These are phyloP conservation scores for Wickerhamomyces queroliae DNA, from an alignment of 805 yeast genomes.

Conservation along the genomic window DNA sequence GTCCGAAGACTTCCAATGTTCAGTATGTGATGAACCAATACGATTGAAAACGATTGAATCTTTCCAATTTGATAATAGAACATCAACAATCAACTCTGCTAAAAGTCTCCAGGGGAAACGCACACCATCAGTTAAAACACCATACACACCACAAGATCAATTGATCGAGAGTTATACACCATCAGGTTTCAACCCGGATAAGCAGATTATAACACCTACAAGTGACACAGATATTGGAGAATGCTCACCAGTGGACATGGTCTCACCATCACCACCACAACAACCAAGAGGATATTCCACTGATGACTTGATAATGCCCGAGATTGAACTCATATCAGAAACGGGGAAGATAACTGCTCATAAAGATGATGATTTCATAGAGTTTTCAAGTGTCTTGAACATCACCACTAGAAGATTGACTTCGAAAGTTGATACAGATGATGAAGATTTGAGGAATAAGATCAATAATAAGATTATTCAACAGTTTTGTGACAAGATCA, in stretches of 20 bases:
- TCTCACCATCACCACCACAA: not conserved
- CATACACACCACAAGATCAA: not conserved
- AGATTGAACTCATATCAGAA: not conserved
- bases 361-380: not conserved
- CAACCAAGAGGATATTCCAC: not conserved
- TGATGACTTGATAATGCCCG: not conserved
- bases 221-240: no score
- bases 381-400: not conserved
- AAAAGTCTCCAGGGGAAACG: no score
- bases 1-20: conserved; percentile 17
- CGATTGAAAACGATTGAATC: conserved; percentile 36
- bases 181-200: not conserved
- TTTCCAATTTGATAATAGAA: conserved; percentile 31
- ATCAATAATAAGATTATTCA: not conserved
- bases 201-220: no score
- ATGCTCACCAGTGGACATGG: no score
- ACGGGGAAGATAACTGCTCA: not conserved
- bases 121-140: no score
- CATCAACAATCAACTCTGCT: no score
- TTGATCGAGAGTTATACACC: not conserved
- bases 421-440: not conserved
- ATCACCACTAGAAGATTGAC: not conserved
- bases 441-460: not conserved
- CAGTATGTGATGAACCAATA: conserved; percentile 17
- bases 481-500: not conserved